Percentiles rank a stretch among this genome's conserved stretches.
phyloP scores from a whole-genome alignment of 2,329 filamentous ascomycete species.

The Ascochyta pisi region DNA sequence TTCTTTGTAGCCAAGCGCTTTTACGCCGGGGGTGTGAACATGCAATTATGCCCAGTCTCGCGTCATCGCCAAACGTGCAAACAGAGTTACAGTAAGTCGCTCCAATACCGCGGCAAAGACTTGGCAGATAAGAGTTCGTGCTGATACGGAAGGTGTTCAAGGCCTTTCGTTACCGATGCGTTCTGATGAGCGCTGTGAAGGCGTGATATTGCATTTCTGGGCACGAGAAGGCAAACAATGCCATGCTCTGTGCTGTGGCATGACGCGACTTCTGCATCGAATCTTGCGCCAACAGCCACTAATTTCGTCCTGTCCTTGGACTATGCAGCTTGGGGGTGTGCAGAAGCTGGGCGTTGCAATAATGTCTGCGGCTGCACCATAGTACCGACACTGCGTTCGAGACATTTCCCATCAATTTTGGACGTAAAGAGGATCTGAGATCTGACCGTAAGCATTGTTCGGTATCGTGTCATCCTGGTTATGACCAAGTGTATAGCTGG shows the following conservation, averaged over 20 bases:
- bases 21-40: slow-evolving; percentile 6
- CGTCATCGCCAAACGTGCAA: slow-evolving; percentile 21
- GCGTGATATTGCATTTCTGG: background rate
- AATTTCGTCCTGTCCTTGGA: background rate
- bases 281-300: background rate
- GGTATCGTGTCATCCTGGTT: too few species aligned
- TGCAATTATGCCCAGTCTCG: slow-evolving; percentile 25
- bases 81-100: background rate
- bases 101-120: background rate
- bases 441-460: too few species aligned
- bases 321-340: background rate
- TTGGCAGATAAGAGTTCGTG: slow-evolving; percentile 1
- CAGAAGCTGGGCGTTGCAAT: background rate
- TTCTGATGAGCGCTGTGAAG: background rate
- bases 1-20: background rate
- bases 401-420: too few species aligned
- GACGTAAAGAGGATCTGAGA: too few species aligned
- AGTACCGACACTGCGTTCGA: too few species aligned
- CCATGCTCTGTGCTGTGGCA: background rate
- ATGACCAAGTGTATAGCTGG: too few species aligned
- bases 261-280: background rate
- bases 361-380: too few species aligned
- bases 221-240: background rate
- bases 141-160: slow-evolving; percentile 7
- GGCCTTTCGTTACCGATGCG: background rate